Conservation (phyloP, 2,329 filamentous ascomycete species). For the Exutisphaerella laricina region DNA sequence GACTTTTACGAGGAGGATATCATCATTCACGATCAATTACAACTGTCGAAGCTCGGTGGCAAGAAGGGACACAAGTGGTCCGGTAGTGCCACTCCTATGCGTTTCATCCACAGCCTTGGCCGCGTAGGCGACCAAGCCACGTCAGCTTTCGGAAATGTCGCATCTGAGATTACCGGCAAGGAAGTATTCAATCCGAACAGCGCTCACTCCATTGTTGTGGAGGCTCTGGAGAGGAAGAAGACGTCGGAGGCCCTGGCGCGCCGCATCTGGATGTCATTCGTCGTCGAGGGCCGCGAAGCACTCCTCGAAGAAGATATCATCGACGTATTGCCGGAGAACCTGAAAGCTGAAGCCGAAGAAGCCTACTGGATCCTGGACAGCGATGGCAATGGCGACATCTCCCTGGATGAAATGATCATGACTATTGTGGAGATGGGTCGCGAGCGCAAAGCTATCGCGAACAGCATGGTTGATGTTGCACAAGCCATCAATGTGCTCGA, state of each 20-base stretch:
- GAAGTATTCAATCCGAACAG: conserved; percentile 91
- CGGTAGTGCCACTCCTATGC: conserved; percentile 70
- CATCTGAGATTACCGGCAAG: conserved; percentile 91
- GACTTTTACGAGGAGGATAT: conserved; percentile 92
- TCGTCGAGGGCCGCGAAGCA: conserved; percentile 77
- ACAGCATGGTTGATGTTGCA: conserved; percentile 96
- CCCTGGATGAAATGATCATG: conserved; percentile 88
- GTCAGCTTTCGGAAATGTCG: conserved; percentile 85
- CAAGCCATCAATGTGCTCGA: conserved; percentile 90
- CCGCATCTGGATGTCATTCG: conserved; percentile 97
- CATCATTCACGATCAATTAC: conserved; percentile 70
- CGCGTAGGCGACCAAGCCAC: conserved; percentile 90
- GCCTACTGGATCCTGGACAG: conserved; percentile 75
- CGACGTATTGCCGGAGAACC: conserved; percentile 75
- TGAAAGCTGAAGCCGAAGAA: conserved; percentile 75
- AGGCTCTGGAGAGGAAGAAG: conserved; percentile 77
- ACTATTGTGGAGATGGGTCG: conserved; percentile 78
- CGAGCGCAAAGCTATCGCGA: conserved; percentile 79
- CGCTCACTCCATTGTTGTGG: conserved; percentile 80
- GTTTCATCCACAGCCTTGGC: conserved; percentile 63
- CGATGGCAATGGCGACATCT: conserved; percentile 90
- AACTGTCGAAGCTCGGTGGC: conserved; percentile 56
- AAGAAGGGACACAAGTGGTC: conserved; percentile 45
- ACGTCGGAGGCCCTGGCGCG: conserved; percentile 89
- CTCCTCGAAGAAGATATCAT: conserved; percentile 74